Evolutionary conservation across 768 basidiomycete genomes (phyloP).

Genomic region (Macrocybe gigantea): DNA sequence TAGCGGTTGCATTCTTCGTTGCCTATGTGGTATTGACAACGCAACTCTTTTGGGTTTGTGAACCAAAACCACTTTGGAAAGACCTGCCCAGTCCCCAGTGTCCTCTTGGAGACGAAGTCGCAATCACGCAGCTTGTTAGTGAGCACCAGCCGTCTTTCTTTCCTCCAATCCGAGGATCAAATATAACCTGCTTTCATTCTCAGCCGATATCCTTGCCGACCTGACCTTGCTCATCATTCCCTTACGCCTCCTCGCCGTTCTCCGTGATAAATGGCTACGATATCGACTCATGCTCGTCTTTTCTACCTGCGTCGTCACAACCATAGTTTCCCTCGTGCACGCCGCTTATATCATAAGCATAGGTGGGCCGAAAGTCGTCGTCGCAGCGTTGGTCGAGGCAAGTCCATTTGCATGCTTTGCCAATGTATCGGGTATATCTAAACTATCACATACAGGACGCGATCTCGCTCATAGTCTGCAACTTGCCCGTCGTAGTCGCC

Average conservation of each 20-base stretch:
- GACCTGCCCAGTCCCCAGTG: slow-evolving; percentile 28
- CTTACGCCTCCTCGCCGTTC: slow-evolving; percentile 33
- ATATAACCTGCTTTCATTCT: not conserved
- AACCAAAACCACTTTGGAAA: slow-evolving; percentile 33
- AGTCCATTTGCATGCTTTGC: slow-evolving; percentile 1
- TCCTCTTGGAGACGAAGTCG: slow-evolving; percentile 37
- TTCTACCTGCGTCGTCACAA: slow-evolving; percentile 47
- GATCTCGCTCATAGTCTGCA: slow-evolving; percentile 30
- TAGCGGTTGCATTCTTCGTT: slow-evolving; percentile 23
- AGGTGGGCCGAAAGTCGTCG: slow-evolving; percentile 19
- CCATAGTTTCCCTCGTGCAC: slow-evolving; percentile 38
- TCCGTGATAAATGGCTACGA: slow-evolving; percentile 30
- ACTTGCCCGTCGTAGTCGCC: slow-evolving; percentile 29
- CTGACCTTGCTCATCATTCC: slow-evolving; percentile 38
- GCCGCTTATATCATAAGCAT: slow-evolving; percentile 29
- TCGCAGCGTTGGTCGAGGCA: slow-evolving; percentile 39
- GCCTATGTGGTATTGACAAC: slow-evolving; percentile 29
- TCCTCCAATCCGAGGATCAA: not conserved
- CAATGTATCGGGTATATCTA: not conserved
- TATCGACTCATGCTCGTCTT: slow-evolving; percentile 41
- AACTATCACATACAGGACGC: slow-evolving; percentile 16
- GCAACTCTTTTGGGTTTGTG: slow-evolving; percentile 40
- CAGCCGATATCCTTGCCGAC: slow-evolving; percentile 31
- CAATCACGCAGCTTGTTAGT: slow-evolving; percentile 46
- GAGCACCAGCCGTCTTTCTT: slow-evolving; percentile 14